Base-by-base conservation (phyloP, 371 early-diverging fungal species). In the Mucor velutinosus region DNA sequence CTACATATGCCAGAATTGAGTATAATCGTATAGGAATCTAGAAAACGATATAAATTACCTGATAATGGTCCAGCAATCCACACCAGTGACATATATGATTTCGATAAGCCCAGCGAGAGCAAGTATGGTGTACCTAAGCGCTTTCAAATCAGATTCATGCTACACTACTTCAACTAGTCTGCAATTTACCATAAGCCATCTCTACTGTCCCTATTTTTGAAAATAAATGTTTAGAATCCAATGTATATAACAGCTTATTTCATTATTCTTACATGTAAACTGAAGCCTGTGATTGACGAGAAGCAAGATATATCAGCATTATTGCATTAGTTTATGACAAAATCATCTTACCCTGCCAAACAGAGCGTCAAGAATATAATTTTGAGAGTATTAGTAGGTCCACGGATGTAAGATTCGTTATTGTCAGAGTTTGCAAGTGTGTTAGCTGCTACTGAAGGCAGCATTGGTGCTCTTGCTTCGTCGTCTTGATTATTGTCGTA, bases 21-120 rank as follows among this genome's bases (percentile, higher is more conserved):
- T 10, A 19, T 12, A 3, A 10, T 21, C 25, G 23, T 8, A 25
- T 0, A 12, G 8, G 7, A 37, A 37, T 2, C 1, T 11, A 14
- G 11, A 37, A 11, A 14, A 4, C 14, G 4, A 4, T 4, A 8
- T 3, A 7, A 10, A 10, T 66, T 86, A 90, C 90, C 97, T 19
- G 95, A 94, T n/a, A 98, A 82, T 12, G 98, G 98, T 0, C 98
- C 98, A 11, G 96, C 96, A 64, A 98, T 87, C 98, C 98, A 98
- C 11, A 97, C 97, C 25, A 97, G 78, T 7, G 96, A 94, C 85
- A 93, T 91, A 55, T 89, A 74, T 4, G 96, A 86, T 70, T 94
- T 92, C 21, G 92, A 83, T 45, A 97, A 74, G 0, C 95, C 96
- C n/a, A 98, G 80, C 4, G 92, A 88, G 25, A 93, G 81, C 35